phyloP scores from a whole-genome alignment of 2,329 filamentous ascomycete species.

The Karstenula rhodostoma region DNA sequence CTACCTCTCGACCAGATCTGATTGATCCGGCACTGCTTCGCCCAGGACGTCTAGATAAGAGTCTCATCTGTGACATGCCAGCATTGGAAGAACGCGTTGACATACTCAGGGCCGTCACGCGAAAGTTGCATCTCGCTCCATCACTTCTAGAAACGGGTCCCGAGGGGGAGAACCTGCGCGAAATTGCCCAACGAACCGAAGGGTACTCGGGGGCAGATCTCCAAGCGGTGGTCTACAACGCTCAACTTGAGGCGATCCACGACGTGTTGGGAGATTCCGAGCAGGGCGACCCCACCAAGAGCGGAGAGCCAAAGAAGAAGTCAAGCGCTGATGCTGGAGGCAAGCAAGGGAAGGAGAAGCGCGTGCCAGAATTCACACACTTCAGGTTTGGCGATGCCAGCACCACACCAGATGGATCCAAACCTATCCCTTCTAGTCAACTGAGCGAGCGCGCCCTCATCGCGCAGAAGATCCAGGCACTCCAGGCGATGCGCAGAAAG shows the following conservation, averaged over 20 bases:
- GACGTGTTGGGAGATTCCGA: conserved; percentile 76
- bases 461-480: conserved; percentile 79
- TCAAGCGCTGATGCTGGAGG: conserved; percentile 21
- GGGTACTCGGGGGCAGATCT: conserved; percentile 95
- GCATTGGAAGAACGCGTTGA: conserved; percentile 81
- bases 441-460: conserved; percentile 82
- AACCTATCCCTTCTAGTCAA: conserved; percentile 59
- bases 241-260: conserved; percentile 95
- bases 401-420: conserved; percentile 36
- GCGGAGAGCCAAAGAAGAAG: conserved; percentile 43
- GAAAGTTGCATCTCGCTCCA: conserved; percentile 77
- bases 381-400: conserved; percentile 77
- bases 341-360: conserved; percentile 30
- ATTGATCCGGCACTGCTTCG: conserved; percentile 93
- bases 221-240: conserved; percentile 94
- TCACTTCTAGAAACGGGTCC: conserved; percentile 63
- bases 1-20: conserved; percentile 89
- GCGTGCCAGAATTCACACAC: conserved; percentile 59
- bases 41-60: conserved; percentile 93
- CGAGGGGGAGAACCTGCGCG: conserved; percentile 60
- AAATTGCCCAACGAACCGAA: conserved; percentile 80
- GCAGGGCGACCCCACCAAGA: conserved; percentile 38
- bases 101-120: conserved; percentile 84
- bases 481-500: conserved; percentile 75
- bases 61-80: conserved; percentile 89